Percentiles rank a stretch among this genome's conserved stretches.
Conservation (phyloP, 805 yeast species). For the Candida chauliodis region DNA sequence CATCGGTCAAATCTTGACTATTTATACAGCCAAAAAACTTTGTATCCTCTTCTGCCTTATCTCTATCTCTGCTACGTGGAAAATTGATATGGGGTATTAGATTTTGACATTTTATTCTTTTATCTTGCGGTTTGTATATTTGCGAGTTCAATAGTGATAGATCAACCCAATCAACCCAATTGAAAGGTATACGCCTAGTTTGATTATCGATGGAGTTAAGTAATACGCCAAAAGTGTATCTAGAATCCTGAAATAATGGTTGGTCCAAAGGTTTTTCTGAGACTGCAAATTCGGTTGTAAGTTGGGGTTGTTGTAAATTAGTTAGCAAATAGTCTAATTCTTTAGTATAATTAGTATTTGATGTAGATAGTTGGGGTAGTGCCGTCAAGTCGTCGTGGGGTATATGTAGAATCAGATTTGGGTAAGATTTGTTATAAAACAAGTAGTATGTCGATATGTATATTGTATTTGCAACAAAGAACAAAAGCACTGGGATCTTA, state of each 20-base stretch:
- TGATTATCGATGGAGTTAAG: background rate
- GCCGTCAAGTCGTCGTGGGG: background rate
- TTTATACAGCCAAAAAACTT: constrained; percentile 19
- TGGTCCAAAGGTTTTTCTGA: background rate
- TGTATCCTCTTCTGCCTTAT: constrained; percentile 15
- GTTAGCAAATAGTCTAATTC: constrained; percentile 1
- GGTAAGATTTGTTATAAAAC: background rate
- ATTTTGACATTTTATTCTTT: constrained; percentile 18
- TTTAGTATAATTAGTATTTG: constrained; percentile 6
- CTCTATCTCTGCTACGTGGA: background rate
- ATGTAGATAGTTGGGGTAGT: constrained; percentile 5
- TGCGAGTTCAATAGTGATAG: constrained; percentile 33
- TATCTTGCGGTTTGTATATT: constrained; percentile 13
- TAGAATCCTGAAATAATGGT: constrained; percentile 3
- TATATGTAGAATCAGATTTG: background rate
- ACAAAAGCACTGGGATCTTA: constrained; percentile 3
- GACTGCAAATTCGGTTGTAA: background rate
- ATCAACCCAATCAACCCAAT: constrained; percentile 60
- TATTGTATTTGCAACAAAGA: constrained; percentile 2
- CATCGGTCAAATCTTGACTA: constrained; percentile 15
- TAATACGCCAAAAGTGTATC: constrained; percentile 3
- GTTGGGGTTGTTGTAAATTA: constrained; percentile 1
- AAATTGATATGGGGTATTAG: constrained; percentile 8
- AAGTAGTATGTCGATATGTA: constrained; percentile 4
- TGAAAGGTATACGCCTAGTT: constrained; percentile 33